Percentiles rank a stretch among this genome's conserved stretches.
Evolutionary conservation across 2,329 filamentous ascomycete species (phyloP).

Genomic region (Alternaria viburni): DNA sequence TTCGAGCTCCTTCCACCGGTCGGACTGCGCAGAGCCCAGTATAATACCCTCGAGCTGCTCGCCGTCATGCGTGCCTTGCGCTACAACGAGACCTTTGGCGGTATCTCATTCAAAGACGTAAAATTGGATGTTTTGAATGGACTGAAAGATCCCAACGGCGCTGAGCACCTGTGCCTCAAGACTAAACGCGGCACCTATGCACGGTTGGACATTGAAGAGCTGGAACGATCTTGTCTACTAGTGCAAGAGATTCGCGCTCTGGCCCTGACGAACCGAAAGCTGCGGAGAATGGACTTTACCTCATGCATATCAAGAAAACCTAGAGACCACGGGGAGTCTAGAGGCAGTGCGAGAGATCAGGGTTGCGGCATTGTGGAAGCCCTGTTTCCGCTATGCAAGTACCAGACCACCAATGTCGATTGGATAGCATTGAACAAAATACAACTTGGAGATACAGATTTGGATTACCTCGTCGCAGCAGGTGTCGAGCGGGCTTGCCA

Average conservation of each 20-base stretch:
- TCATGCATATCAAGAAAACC: slow-evolving; percentile 64
- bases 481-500: slow-evolving; percentile 69
- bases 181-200: slow-evolving; percentile 64
- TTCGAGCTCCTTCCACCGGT: slow-evolving; percentile 68
- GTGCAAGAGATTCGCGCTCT: slow-evolving; percentile 73
- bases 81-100: slow-evolving; percentile 72
- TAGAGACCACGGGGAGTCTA: slow-evolving; percentile 49
- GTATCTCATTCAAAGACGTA: slow-evolving; percentile 71
- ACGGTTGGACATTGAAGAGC: slow-evolving; percentile 59
- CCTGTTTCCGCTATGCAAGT: slow-evolving; percentile 70
- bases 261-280: slow-evolving; percentile 67
- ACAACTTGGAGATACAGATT: slow-evolving; percentile 71
- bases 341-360: slow-evolving; percentile 60
- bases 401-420: slow-evolving; percentile 71
- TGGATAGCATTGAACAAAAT: slow-evolving; percentile 75
- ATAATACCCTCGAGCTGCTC: slow-evolving; percentile 68
- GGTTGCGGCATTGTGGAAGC: slow-evolving; percentile 74
- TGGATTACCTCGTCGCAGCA: slow-evolving; percentile 72
- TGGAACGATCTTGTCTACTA: slow-evolving; percentile 63
- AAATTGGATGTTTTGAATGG: slow-evolving; percentile 70
- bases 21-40: slow-evolving; percentile 58
- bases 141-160: slow-evolving; percentile 64
- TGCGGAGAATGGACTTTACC: slow-evolving; percentile 70
- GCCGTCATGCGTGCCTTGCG: slow-evolving; percentile 72
- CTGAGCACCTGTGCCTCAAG: slow-evolving; percentile 66